Conservation (phyloP, 202 grass and related monocot genomes). For the Brachypodium distachyon region DNA sequence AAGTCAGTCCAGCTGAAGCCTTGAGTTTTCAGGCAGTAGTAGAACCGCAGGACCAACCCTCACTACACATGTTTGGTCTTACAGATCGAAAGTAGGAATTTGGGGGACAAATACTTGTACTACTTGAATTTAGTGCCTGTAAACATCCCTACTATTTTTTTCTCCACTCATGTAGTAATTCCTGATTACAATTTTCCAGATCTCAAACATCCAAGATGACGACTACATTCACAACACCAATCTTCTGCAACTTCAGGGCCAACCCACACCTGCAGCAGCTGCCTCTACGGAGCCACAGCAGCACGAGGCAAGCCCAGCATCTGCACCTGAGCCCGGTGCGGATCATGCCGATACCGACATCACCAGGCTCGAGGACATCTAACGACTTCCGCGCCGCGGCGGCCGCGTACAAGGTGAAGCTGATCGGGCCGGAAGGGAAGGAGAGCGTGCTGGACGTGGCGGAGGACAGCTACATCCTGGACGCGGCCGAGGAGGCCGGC, state of each 20-base stretch:
- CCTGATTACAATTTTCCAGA: not conserved
- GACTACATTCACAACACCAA: slow-evolving; percentile 1
- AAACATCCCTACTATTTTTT: not conserved
- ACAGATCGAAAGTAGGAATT: not conserved
- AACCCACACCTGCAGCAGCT: not conserved
- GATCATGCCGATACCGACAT: not conserved
- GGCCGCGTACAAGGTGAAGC: slow-evolving; percentile 48
- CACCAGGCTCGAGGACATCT: not conserved
- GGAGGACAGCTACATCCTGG: slow-evolving; percentile 45
- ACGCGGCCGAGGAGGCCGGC: slow-evolving; percentile 31
- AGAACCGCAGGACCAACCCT: not conserved
- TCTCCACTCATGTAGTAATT: not conserved
- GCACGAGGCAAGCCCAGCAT: not conserved
- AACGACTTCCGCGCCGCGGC: slow-evolving; percentile 7
- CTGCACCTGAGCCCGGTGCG: not conserved
- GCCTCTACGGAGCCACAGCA: not conserved
- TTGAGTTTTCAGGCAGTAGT: not conserved
- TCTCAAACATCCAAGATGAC: slow-evolving; percentile 14
- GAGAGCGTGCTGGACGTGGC: slow-evolving; percentile 32
- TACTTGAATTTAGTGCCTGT: not conserved
- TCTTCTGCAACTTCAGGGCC: slow-evolving; percentile 16
- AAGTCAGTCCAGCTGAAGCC: not conserved
- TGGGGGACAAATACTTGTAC: not conserved
- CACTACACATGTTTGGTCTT: not conserved
- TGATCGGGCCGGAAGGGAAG: slow-evolving; percentile 26